phyloP scores from a whole-genome alignment of 2,329 filamentous ascomycete species.

The Verticillium alfalfae region DNA sequence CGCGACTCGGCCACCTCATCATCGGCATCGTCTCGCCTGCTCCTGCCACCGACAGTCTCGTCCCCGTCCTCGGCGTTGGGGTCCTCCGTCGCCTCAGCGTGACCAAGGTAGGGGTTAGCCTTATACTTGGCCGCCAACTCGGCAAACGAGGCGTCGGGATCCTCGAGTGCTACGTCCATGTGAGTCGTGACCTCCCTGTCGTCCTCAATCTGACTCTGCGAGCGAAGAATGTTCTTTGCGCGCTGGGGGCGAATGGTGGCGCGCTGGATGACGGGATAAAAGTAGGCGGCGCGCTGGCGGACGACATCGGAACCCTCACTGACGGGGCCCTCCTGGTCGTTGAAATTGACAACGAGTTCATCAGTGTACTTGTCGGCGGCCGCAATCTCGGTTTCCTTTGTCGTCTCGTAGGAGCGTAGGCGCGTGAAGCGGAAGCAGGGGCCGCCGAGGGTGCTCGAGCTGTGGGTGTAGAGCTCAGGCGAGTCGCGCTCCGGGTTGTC shows the following conservation, averaged over 20 bases:
- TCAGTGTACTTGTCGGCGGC: conserved; percentile 57
- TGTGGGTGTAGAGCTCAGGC: conserved; percentile 48
- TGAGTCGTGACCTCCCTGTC: conserved; percentile 50
- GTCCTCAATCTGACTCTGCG: conserved; percentile 35
- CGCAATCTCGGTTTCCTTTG: conserved; percentile 50
- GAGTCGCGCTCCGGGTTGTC: conserved; percentile 50
- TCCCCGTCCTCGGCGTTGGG: conserved; percentile 13
- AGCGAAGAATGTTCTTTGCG: conserved; percentile 56
- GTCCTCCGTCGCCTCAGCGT: conserved; percentile 17
- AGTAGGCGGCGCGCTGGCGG: conserved; percentile 55
- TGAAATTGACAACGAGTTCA: conserved; percentile 55
- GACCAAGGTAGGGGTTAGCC: conserved; percentile 31
- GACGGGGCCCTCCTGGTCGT: conserved; percentile 33
- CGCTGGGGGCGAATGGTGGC: conserved; percentile 57
- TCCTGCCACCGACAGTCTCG: background rate
- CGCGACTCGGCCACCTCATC: conserved; percentile 15
- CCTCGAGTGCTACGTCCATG: conserved; percentile 48
- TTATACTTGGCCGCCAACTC: conserved; percentile 48
- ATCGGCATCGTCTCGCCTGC: conserved; percentile 16
- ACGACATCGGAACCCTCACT: conserved; percentile 27
- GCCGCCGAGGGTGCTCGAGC: conserved; percentile 31
- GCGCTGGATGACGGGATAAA: conserved; percentile 64
- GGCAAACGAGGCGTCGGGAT: conserved; percentile 48
- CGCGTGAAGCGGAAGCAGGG: conserved; percentile 57
- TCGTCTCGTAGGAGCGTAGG: conserved; percentile 60